These are phyloP conservation scores for Obelidium mucronatum DNA, from an alignment of 192 early-diverging fungal species.

Conservation along the genomic window DNA sequence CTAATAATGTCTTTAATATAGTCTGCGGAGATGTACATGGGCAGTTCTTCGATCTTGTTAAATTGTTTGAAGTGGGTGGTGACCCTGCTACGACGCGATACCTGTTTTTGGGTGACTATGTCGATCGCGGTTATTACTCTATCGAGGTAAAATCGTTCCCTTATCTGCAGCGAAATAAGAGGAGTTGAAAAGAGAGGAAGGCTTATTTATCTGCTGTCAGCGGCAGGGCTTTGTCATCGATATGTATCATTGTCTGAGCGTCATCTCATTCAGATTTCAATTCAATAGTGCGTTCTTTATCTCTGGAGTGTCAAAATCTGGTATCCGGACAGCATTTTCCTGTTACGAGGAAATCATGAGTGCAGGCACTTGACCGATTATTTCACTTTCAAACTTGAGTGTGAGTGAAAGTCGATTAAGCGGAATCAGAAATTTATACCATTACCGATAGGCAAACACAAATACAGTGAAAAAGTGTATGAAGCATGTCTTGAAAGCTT, in stretches of 20 bases:
- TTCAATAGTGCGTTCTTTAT: constrained; percentile 84
- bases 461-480: constrained; percentile 91
- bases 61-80: constrained; percentile 97
- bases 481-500: constrained; percentile 93
- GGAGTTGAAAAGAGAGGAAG: no score
- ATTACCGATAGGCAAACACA: constrained; percentile 77
- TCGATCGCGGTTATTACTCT: constrained; percentile 96
- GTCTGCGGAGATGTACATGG: constrained; percentile 99
- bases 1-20: constrained; percentile 28
- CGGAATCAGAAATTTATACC: not conserved
- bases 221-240: no score
- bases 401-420: constrained; percentile 51
- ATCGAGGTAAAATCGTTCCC: no score
- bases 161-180: no score
- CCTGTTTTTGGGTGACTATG: constrained; percentile 96
- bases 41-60: constrained; percentile 97
- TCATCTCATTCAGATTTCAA: no score
- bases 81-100: constrained; percentile 92
- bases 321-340: constrained; percentile 84
- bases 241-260: no score
- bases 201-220: no score
- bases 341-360: constrained; percentile 97
- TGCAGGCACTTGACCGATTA: constrained; percentile 97
- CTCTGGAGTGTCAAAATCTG: constrained; percentile 91
- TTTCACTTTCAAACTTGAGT: constrained; percentile 97